Evolutionary conservation across 2,329 filamentous ascomycete species (phyloP).

Genomic region (Colletotrichum destructivum): DNA sequence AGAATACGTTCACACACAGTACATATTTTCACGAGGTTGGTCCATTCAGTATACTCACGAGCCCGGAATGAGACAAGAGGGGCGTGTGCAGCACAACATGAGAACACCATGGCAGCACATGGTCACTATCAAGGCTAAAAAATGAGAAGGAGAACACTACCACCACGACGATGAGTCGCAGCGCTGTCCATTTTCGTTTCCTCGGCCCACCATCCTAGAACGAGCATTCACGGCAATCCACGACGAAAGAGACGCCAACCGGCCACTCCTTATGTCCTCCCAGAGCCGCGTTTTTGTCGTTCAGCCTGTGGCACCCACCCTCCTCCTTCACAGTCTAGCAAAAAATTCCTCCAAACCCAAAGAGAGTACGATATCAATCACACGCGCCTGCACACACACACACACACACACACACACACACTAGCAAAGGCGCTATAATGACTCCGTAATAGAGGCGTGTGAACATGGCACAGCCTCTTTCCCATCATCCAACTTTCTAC

Average conservation of each 20-base stretch:
- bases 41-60: conserved; percentile 4
- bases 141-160: conserved; percentile 12
- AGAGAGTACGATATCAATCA: conserved; percentile 23
- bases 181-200: background rate
- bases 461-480: conserved; percentile 31
- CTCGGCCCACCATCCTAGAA: conserved; percentile 3
- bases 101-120: conserved; percentile 29
- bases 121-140: conserved; percentile 15
- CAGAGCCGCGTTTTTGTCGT: conserved; percentile 27
- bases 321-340: background rate
- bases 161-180: conserved; percentile 9
- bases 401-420: background rate
- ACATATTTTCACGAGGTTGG: conserved; percentile 9
- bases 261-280: background rate
- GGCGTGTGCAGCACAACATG: conserved; percentile 17
- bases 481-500: conserved; percentile 7
- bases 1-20: conserved; percentile 14
- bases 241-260: background rate
- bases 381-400: conserved; percentile 9
- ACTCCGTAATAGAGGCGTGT: conserved; percentile 32
- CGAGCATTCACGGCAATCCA: conserved; percentile 7
- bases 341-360: background rate
- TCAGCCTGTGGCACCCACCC: background rate
- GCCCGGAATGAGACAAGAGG: conserved; percentile 28
- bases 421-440: background rate